Conservation (phyloP, 1,139 yeast genomes). For the Suhomyces chickasaworum region DNA sequence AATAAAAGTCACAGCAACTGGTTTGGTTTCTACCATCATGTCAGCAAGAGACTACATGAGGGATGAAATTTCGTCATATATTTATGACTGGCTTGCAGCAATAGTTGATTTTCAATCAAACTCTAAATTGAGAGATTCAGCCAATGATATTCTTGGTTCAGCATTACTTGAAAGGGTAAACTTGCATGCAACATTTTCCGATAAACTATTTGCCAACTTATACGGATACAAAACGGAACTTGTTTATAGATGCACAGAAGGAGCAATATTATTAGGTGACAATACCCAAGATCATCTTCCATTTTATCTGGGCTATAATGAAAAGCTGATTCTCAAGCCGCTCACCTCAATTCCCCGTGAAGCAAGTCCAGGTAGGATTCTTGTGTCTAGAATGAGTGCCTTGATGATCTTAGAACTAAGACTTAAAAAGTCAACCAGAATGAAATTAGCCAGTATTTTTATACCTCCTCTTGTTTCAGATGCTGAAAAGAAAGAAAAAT, state of each 20-base stretch:
- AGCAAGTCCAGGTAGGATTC: not conserved
- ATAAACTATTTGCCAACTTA: constrained; percentile 18
- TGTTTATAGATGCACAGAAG: constrained; percentile 29
- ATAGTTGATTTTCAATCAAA: constrained; percentile 35
- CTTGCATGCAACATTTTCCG: constrained; percentile 32
- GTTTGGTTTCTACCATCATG: constrained; percentile 58
- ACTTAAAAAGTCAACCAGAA: constrained; percentile 52
- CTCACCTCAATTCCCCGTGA: not conserved
- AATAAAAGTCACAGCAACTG: constrained; percentile 45
- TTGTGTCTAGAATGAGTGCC: not conserved
- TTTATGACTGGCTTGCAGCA: constrained; percentile 54
- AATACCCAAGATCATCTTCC: not conserved
- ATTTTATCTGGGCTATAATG: not conserved
- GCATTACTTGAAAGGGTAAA: constrained; percentile 32
- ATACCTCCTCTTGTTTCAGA: constrained; percentile 59
- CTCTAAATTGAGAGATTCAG: constrained; percentile 27
- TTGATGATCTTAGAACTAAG: constrained; percentile 60
- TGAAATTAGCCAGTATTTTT: constrained; percentile 45
- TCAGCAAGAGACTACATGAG: constrained; percentile 50
- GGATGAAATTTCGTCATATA: constrained; percentile 45
- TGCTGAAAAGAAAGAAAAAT: constrained; percentile 42
- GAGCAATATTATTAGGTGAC: constrained; percentile 28
- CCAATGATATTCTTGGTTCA: constrained; percentile 27
- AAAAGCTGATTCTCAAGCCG: not conserved
- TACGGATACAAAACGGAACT: not conserved